Evolutionary conservation across 352 stramenopile species (phyloP), one percentile per base, ranked within the genome.

Genomic region (Globisporangium apiculatum): DNA sequence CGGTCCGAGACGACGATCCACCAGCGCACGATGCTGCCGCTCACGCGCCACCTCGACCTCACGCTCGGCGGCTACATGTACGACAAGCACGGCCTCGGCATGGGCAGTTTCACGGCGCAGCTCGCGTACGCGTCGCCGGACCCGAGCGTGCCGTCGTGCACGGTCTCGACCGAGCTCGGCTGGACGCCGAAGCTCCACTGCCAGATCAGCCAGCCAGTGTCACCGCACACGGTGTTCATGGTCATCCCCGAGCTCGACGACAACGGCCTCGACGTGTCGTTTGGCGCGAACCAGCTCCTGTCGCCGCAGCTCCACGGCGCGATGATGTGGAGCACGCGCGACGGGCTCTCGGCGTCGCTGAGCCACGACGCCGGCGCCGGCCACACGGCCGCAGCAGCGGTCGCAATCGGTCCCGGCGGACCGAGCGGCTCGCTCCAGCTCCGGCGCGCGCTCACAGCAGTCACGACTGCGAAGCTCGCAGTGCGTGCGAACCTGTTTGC

Each of bases 311-410:
- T 91, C 2, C 71, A 90, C 51, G 81, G 83, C 42, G 69, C 71
- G 36, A 91, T 93, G 81, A 89, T 91, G 76, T 91, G 74, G 67
- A 89, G 77, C 67, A 87, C 81, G 50, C 68, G 79, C n/a, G 78
- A 91, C 46, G 83, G 83, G 3, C 67, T 93, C 4, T 89, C 80
- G n/a, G 71, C 71, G 4, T 88, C 78, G 45, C 52, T 90, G 4
- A 82, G 62, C 38, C 72, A 80, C 51, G 71, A 87, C 54, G 68
- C 77, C 3, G 65, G 60, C 12, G 52, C 57, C 47, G 69, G 72
- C 38, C 76, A 76, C 40, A 31, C 24, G 24, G 66, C 72, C 18
- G 76, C 75, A 0, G 56, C 71, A 3, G 75, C 68, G 1, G 70
- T 90, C 14, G 70, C 73, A 0, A 68, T 90, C 50, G 73, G 72